phyloP scores from a whole-genome alignment of 2,329 filamentous ascomycete genomes.

The Colletotrichum phormii region DNA sequence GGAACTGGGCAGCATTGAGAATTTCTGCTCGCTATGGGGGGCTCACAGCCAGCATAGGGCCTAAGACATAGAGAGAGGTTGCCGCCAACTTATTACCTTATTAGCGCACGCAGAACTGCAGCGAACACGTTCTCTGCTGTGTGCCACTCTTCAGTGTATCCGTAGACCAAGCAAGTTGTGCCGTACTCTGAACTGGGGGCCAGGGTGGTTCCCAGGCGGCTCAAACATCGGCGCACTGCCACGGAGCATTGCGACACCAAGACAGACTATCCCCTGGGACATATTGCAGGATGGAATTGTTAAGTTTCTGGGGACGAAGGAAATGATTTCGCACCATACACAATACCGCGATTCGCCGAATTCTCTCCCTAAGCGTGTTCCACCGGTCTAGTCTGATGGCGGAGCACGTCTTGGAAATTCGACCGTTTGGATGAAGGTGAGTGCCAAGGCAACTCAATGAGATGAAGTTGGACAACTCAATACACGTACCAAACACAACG shows the following conservation, averaged over 20 bases:
- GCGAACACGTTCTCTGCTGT: too few species aligned
- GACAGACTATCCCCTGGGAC: slow-evolving; percentile 4
- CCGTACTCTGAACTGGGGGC: too few species aligned
- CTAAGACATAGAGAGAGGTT: too few species aligned
- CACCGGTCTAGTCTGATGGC: background rate
- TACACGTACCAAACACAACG: background rate
- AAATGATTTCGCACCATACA: slow-evolving; percentile 19
- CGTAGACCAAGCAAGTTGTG: too few species aligned
- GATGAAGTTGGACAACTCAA: background rate
- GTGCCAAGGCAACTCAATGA: background rate
- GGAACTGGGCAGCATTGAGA: background rate
- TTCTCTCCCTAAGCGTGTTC: background rate
- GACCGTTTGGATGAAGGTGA: background rate
- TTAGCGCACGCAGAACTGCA: background rate
- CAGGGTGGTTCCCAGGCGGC: too few species aligned
- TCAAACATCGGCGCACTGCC: slow-evolving; percentile 12
- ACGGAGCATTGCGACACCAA: slow-evolving; percentile 16
- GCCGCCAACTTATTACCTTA: background rate
- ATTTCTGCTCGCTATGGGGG: background rate
- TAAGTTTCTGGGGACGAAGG: background rate
- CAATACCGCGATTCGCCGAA: background rate
- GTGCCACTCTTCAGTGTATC: too few species aligned
- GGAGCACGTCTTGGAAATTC: background rate
- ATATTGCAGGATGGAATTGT: slow-evolving; percentile 18
- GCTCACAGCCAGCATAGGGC: too few species aligned